Conservation (phyloP, 495 filamentous ascomycete species). For the Penicillium samsonianum region DNA sequence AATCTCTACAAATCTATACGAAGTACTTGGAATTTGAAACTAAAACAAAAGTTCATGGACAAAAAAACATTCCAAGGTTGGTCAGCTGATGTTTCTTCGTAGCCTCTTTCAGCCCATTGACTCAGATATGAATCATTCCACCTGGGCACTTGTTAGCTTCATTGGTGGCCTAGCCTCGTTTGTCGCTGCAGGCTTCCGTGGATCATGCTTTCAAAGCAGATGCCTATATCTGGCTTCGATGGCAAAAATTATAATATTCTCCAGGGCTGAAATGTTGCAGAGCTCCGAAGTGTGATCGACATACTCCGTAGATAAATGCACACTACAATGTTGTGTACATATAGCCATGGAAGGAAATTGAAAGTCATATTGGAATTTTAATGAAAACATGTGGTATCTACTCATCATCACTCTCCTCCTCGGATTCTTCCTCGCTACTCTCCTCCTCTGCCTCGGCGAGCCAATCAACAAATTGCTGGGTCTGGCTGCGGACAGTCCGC, state of each 20-base stretch:
- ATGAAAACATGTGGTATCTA: conserved; percentile 10
- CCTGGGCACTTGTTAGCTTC: neutral
- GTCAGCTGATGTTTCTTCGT: neutral
- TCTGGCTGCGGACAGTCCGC: conserved; percentile 67
- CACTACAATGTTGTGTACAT: neutral
- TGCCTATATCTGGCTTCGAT: neutral
- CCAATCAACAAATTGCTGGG: conserved; percentile 81
- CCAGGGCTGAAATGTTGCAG: no score
- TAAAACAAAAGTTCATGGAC: no score
- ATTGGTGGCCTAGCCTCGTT: neutral
- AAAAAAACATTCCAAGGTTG: no score
- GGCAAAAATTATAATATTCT: no score
- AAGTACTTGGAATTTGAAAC: no score
- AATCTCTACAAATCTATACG: no score
- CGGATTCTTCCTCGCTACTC: conserved; percentile 69
- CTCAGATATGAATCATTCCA: conserved; percentile 1
- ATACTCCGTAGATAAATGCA: no score
- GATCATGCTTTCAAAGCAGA: neutral
- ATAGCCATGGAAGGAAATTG: neutral
- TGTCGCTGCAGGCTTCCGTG: neutral
- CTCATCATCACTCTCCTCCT: conserved; percentile 44
- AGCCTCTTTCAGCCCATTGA: neutral
- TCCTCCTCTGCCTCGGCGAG: conserved; percentile 78
- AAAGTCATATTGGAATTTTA: conserved; percentile 2
- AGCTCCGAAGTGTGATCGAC: no score